Evolutionary conservation across 805 yeast genomes (phyloP).

Genomic region (Cyberlindnera amylophila): DNA sequence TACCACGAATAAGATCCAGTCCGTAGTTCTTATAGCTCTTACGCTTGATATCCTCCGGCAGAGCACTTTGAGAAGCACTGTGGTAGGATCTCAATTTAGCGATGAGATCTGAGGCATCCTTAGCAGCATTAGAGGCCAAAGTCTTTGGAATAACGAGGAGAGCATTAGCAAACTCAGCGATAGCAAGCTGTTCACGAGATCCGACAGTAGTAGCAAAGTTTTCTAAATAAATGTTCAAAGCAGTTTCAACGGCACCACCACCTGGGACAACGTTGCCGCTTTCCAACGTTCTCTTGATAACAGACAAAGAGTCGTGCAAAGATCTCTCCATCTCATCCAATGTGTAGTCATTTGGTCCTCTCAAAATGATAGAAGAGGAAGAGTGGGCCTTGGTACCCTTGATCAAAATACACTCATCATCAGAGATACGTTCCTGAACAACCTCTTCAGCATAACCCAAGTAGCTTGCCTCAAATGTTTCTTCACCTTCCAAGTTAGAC

Average conservation of each 20-base stretch:
- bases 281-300: conserved; percentile 93
- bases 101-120: conserved; percentile 90
- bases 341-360: conserved; percentile 95
- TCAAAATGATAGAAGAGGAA: conserved; percentile 82
- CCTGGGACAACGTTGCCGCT: conserved; percentile 96
- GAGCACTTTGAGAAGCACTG: conserved; percentile 87
- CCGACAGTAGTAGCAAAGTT: conserved; percentile 98
- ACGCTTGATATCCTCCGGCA: conserved; percentile 78
- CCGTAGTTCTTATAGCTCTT: conserved; percentile 89
- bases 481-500: conserved; percentile 93
- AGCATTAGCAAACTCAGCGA: conserved; percentile 94
- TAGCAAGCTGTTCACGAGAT: conserved; percentile 95
- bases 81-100: conserved; percentile 96
- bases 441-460: conserved; percentile 93
- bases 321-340: conserved; percentile 99
- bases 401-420: conserved; percentile 94
- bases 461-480: conserved; percentile 70
- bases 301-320: conserved; percentile 88
- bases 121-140: conserved; percentile 94
- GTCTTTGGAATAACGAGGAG: conserved; percentile 93
- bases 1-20: conserved; percentile 85
- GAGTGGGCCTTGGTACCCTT: conserved; percentile 94
- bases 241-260: conserved; percentile 98
- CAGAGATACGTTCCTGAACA: conserved; percentile 81
- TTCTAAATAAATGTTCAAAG: conserved; percentile 89